A percentile compares a stretch with the other conserved stretches of the same genome.
These are phyloP conservation scores for Phialemonium atrogriseum DNA, from an alignment of 2,329 filamentous ascomycete species.

Conservation along the genomic window DNA sequence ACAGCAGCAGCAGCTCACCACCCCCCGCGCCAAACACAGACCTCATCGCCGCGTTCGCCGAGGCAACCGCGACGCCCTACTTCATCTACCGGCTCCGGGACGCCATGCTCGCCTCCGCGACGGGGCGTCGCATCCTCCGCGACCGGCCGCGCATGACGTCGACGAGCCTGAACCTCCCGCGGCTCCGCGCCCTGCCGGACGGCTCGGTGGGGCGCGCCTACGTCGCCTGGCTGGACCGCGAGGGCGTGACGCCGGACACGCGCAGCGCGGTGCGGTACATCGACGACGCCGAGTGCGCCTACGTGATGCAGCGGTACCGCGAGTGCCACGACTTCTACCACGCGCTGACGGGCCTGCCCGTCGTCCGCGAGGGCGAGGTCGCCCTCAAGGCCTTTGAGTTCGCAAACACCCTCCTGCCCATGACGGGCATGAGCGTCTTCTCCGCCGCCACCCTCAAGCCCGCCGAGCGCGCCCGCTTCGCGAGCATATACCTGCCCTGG, in stretches of 20 bases:
- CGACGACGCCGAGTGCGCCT: conserved; percentile 90
- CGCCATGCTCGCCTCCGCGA: conserved; percentile 78
- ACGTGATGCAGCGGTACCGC: conserved; percentile 96
- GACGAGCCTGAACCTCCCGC: conserved; percentile 54
- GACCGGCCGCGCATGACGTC: conserved; percentile 85
- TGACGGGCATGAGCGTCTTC: conserved; percentile 82
- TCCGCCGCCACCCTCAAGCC: conserved; percentile 81
- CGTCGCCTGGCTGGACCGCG: conserved; percentile 83
- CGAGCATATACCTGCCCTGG: conserved; percentile 76
- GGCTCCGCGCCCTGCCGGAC: conserved; percentile 62
- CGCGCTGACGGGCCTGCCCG: conserved; percentile 80
- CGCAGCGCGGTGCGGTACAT: conserved; percentile 78
- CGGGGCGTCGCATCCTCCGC: conserved; percentile 83
- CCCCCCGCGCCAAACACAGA: conserved; percentile 41
- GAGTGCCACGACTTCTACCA: conserved; percentile 99
- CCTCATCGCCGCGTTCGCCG: conserved; percentile 88
- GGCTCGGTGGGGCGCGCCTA: conserved; percentile 77
- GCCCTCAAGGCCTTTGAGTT: conserved; percentile 99
- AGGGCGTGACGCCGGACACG: conserved; percentile 89
- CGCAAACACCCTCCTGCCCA: conserved; percentile 85
- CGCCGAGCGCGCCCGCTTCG: conserved; percentile 70
- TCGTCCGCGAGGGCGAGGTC: conserved; percentile 91
- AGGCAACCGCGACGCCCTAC: conserved; percentile 89
- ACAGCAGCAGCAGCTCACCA: too few species aligned
- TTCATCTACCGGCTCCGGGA: conserved; percentile 88